phyloP scores from a whole-genome alignment of 495 filamentous ascomycete genomes.

The Aspergillus baeticus region DNA sequence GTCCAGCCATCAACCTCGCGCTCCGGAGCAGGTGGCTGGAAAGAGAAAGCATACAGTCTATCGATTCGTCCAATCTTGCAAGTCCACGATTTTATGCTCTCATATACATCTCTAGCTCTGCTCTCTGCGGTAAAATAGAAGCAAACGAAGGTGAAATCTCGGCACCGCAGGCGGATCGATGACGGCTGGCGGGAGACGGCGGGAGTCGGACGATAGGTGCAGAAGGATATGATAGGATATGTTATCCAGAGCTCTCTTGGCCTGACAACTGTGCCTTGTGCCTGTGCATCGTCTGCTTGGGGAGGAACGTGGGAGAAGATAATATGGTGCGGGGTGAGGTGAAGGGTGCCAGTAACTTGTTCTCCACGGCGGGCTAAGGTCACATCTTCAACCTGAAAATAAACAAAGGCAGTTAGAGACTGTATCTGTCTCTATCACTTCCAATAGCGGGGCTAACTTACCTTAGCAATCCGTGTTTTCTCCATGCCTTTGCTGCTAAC shows the following conservation, averaged over 20 bases:
- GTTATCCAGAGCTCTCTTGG: conserved; percentile 88
- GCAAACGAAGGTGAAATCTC: conserved; percentile 89
- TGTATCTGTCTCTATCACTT: background rate
- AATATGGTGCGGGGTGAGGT: conserved; percentile 65
- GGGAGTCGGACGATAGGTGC: conserved; percentile 68
- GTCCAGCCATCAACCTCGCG: conserved; percentile 78
- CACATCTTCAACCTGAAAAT: conserved; percentile 58
- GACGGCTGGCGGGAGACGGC: conserved; percentile 70
- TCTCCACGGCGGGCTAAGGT: conserved; percentile 60
- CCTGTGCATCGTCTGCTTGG: conserved; percentile 31
- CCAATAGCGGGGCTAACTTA: conserved; percentile 16
- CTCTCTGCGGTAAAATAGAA: conserved; percentile 80
- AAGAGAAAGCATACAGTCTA: conserved; percentile 88
- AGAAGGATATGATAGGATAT: conserved; percentile 83
- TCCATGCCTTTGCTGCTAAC: conserved; percentile 50
- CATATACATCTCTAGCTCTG: conserved; percentile 81
- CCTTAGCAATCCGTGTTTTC: conserved; percentile 58
- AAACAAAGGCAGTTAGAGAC: conserved; percentile 2
- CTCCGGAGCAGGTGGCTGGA: conserved; percentile 71
- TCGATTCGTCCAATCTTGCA: conserved; percentile 83
- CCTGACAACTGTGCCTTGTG: conserved; percentile 35
- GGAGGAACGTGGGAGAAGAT: conserved; percentile 57
- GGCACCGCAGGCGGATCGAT: conserved; percentile 82
- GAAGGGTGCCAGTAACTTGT: conserved; percentile 58
- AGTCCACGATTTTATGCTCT: conserved; percentile 78